Conservation (phyloP, 129 eudicot species). For the Flaveria trinervia region DNA sequence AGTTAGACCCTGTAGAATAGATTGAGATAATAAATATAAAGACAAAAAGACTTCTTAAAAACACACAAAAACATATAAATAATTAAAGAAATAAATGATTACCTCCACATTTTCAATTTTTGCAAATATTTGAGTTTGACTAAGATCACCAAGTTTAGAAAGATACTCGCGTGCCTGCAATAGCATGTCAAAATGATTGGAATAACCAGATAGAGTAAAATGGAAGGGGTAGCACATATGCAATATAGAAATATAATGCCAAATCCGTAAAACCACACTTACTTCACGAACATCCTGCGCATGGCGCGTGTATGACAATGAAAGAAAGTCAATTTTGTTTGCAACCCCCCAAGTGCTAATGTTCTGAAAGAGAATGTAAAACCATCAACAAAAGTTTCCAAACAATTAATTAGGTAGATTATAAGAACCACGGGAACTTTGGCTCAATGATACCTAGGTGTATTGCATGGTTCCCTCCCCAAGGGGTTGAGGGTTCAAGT, state of each 20-base stretch:
- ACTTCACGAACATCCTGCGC: slow-evolving; percentile 97
- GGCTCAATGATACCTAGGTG: no score
- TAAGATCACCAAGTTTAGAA: slow-evolving; percentile 79
- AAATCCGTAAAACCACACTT: slow-evolving; percentile 31
- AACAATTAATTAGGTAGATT: background rate
- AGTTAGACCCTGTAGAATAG: slow-evolving; percentile 66
- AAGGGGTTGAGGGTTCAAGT: no score
- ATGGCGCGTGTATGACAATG: slow-evolving; percentile 85
- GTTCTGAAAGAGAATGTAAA: slow-evolving; percentile 44
- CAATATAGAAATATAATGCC: background rate
- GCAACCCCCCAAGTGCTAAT: slow-evolving; percentile 93
- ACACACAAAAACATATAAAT: background rate
- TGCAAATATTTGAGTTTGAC: slow-evolving; percentile 96
- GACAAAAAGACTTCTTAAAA: background rate
- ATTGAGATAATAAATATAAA: background rate
- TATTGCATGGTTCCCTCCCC: no score
- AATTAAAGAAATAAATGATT: slow-evolving; percentile 4
- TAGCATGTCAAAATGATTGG: background rate
- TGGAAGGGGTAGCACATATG: slow-evolving; percentile 8
- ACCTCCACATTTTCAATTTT: slow-evolving; percentile 94
- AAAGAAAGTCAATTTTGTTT: slow-evolving; percentile 91
- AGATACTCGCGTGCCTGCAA: slow-evolving; percentile 84
- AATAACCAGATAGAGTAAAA: slow-evolving; percentile 5
- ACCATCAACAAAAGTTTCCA: slow-evolving; percentile 9
- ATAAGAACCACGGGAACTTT: no score